Percentiles rank a stretch among this genome's conserved stretches.
Evolutionary conservation across 2,329 filamentous ascomycete species (phyloP).

Genomic region (Calonectria hongkongensis): DNA sequence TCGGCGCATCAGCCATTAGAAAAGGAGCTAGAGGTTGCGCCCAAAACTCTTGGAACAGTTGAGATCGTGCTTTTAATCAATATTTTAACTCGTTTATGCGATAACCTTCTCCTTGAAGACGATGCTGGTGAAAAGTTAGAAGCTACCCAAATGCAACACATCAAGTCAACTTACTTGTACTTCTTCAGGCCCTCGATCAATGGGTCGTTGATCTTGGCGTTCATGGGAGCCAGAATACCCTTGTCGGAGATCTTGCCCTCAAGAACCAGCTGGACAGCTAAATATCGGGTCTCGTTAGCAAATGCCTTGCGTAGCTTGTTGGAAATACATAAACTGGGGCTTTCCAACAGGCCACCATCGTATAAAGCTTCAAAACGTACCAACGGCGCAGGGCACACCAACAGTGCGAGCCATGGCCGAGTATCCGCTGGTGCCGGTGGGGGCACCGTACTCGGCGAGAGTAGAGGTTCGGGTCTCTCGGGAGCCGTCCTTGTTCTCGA

Average conservation of each 20-base stretch:
- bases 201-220: slow-evolving; percentile 80
- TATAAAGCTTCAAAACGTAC: slow-evolving; percentile 29
- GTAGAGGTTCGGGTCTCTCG: slow-evolving; percentile 88
- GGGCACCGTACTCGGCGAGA: slow-evolving; percentile 87
- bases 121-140: slow-evolving; percentile 2
- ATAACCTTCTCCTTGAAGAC: slow-evolving; percentile 30
- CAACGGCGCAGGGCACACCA: slow-evolving; percentile 76
- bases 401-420: slow-evolving; percentile 90
- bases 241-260: slow-evolving; percentile 83
- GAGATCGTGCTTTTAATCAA: neutral
- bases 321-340: neutral
- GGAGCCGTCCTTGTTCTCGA: slow-evolving; percentile 76
- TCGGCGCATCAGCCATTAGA: neutral
- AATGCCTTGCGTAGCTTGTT: neutral
- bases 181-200: slow-evolving; percentile 68
- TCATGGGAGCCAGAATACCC: slow-evolving; percentile 87
- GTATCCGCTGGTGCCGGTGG: slow-evolving; percentile 84
- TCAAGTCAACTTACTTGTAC: slow-evolving; percentile 13
- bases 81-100: slow-evolving; percentile 12
- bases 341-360: neutral
- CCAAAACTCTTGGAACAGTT: neutral
- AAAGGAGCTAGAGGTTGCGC: neutral
- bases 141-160: neutral
- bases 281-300: slow-evolving; percentile 60
- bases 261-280: slow-evolving; percentile 86